Evolutionary conservation across 75 land plant genomes (phyloP), one percentile per base, ranked within the genome.

Genomic region (Cunninghamia lanceolata): DNA sequence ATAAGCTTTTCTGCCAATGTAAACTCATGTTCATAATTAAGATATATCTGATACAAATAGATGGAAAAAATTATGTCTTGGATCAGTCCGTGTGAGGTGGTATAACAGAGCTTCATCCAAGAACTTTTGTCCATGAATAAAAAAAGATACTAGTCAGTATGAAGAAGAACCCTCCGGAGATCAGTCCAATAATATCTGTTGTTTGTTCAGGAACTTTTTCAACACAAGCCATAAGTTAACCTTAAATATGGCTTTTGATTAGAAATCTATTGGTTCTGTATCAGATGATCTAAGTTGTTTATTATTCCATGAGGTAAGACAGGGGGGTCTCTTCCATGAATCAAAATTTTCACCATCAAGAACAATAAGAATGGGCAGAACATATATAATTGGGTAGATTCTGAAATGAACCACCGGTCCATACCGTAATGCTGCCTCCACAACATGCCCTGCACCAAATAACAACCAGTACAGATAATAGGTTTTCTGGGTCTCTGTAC

Each of bases 31-130:
- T 91, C 89, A 68, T 93, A 92, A 81, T 95, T 92, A 50, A 98
- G 95, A 85, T 98, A 98, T 4, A 98, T 93, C 77, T 94, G 94
- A 73, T 98, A 98, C 84, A 98, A 98, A 89, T 98, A 98, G 32
- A 98, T 97, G 21, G 99, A 98, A 86, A n/a, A 98, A 98, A 71
- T 98, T 98, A 84, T 98, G 99, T 45, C 99, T 89, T 77, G 99
- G 99, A 86, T 98, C 99, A 45, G 97, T 95, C 11, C 99, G 96
- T 45, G 99, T 98, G 56, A 98, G 93, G 92, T 98, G 99, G 87
- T 95, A 98, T 28, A 98, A 89, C 86, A 98, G 84, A 19, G 99
- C 98, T 87, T 98, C 99, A 75, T 95, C 88, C 77, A 98, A 75
- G 86, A 97, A 98, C 47, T 94, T 92, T 91, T 92, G 90, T 73